A percentile compares a stretch with the other conserved stretches of the same genome.
Evolutionary conservation across 768 basidiomycete species (phyloP).

Genomic region (Tricholoma saponaceum): DNA sequence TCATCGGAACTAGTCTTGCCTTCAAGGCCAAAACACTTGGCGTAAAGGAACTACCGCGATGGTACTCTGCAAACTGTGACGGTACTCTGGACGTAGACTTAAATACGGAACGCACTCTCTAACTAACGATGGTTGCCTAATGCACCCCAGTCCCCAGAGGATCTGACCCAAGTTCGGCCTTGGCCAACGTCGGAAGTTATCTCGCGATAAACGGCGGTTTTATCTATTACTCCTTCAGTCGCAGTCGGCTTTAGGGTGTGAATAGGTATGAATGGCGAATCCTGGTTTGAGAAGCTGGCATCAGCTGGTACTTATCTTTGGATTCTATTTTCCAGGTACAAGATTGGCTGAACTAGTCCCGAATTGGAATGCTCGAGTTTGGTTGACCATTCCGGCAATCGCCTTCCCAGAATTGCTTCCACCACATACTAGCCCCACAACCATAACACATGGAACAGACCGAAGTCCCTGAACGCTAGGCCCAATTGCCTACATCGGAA

Average conservation of each 20-base stretch:
- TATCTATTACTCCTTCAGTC: background rate
- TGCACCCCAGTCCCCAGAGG: background rate
- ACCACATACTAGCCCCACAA: too few species aligned
- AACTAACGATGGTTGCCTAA: background rate
- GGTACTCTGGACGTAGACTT: background rate
- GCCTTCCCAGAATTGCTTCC: slow-evolving; percentile 23
- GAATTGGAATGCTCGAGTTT: background rate
- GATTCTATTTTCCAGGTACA: background rate
- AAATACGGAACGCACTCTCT: background rate
- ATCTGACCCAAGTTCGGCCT: background rate
- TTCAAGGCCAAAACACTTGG: background rate
- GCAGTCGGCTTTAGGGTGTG: background rate
- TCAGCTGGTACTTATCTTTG: background rate
- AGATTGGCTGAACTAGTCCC: background rate
- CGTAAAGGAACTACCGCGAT: background rate
- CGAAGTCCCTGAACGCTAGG: too few species aligned
- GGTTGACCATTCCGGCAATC: slow-evolving; percentile 28
- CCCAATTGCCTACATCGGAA: too few species aligned
- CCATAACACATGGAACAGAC: too few species aligned
- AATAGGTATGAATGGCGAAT: background rate
- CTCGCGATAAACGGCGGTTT: background rate
- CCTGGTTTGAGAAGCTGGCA: background rate
- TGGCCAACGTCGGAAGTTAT: background rate
- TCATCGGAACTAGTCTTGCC: background rate
- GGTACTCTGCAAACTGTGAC: background rate